Conservation (phyloP, 108 stramenopile genomes). For the Stephanodiscus minutulus region DNA sequence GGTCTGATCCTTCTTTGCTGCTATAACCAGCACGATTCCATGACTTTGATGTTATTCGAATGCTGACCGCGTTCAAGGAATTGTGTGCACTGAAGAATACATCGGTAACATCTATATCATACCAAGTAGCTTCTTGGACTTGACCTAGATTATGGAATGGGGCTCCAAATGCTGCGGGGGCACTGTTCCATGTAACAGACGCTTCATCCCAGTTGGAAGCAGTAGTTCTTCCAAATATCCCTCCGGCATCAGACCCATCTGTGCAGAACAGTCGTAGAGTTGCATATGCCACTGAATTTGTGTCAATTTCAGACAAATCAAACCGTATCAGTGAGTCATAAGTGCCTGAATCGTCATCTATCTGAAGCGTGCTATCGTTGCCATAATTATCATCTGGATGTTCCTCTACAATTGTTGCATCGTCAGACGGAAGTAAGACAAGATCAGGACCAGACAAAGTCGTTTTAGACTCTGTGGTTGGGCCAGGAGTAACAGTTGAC, state of each 20-base stretch:
- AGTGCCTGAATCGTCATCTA: conserved; percentile 26
- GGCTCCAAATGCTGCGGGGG: conserved; percentile 25
- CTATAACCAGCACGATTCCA: conserved; percentile 35
- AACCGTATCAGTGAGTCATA: conserved; percentile 21
- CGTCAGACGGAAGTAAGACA: conserved; percentile 19
- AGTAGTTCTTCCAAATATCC: conserved; percentile 32
- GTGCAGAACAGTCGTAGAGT: conserved; percentile 21
- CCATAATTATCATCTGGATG: conserved; percentile 19
- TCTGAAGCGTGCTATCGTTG: not conserved
- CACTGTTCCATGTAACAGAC: conserved; percentile 46
- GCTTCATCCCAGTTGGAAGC: conserved; percentile 36
- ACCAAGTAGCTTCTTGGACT: conserved; percentile 36
- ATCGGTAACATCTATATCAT: conserved; percentile 34
- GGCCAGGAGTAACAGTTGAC: not conserved
- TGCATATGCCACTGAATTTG: conserved; percentile 16
- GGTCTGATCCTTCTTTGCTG: conserved; percentile 32
- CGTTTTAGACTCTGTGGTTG: not conserved
- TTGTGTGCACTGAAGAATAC: conserved; percentile 6
- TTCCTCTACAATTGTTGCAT: conserved; percentile 16
- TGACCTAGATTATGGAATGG: conserved; percentile 23
- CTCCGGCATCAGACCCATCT: conserved; percentile 32
- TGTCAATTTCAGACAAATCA: conserved; percentile 16
- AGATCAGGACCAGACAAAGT: not conserved
- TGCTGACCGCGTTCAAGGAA: conserved; percentile 15
- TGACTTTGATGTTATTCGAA: conserved; percentile 19